Base-by-base conservation (phyloP, 176 grass and related monocot genomes). In the Ensete ventricosum region DNA sequence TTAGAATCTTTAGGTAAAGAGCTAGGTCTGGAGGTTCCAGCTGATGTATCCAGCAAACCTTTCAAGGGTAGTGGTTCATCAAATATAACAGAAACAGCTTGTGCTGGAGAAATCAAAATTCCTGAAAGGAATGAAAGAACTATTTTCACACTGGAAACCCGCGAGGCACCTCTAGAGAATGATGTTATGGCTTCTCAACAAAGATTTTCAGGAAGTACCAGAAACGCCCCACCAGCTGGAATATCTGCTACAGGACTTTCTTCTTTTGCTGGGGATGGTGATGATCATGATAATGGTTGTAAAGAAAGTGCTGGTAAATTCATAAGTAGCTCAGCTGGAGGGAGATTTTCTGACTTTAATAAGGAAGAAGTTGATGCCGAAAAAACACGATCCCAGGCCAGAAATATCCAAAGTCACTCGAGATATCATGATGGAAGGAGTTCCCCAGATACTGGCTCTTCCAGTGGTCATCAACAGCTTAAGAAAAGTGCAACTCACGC, bases 1-100 rank as follows among this genome's bases (percentile, higher is more conserved):
- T 80, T 98, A 23, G 88, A 98, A 90, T 93, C 94, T 72, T 77
- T 98, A 79, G 94, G 90, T 83, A 93, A 87, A 88, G 90, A 98
- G 80, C 79, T 98, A 65, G 90, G 94, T 19, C 82, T 98, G 72
- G 90, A 98, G 81, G 82, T 98, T 62, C 94, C 94, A 50, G 52
- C 83, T 79, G 90, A 93, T 84, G 90, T 55, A 72, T 78, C 86
- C 60, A 52, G 34, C 29, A 71, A 66, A 12, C 59, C 81, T 77
- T 78, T 57, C 9, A 83, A 80, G 76, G 75, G 76, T 66, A 43
- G 73, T 65, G 77, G 14, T 62, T 64, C 67, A 64, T 65, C 74
- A 69, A 52, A 57, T 27, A 11, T 55, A 52, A 29, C 79, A 74
- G 84, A 87, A 87, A 78, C 65, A 24, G 50, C 14, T 73, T 54